phyloP scores from a whole-genome alignment of 345 rosid genomes.

The Theobroma cacao region DNA sequence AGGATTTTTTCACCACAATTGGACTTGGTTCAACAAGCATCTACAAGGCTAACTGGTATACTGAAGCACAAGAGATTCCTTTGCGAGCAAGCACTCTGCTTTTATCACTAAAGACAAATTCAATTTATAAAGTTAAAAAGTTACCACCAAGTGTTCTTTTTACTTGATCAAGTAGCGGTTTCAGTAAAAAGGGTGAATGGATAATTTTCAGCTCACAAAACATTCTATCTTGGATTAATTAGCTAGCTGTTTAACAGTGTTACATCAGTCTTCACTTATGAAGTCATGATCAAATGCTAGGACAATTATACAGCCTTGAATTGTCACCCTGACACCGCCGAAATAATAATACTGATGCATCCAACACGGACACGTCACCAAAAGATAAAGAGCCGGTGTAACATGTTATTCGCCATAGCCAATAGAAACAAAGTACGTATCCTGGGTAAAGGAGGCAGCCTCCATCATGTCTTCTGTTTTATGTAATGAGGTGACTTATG shows the following conservation, averaged over 20 bases:
- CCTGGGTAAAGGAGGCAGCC: neutral
- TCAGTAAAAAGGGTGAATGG: neutral
- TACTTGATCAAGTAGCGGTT: neutral
- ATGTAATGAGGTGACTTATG: conserved; percentile 3
- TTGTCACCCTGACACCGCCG: neutral
- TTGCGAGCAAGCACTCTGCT: neutral
- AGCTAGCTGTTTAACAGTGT: neutral
- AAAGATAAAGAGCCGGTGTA: neutral
- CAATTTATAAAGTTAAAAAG: neutral
- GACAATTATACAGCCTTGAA: neutral
- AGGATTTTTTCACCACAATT: neutral
- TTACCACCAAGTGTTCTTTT: neutral
- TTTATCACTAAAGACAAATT: neutral
- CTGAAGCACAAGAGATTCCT: neutral
- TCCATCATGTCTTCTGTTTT: conserved; percentile 4
- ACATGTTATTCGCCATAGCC: neutral
- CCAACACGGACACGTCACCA: neutral
- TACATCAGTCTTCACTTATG: neutral
- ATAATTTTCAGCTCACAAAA: neutral
- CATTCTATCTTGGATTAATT: neutral
- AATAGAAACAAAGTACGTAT: neutral
- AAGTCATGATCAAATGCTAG: neutral
- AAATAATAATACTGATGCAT: neutral
- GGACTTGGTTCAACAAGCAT: neutral
- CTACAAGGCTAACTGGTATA: neutral